Evolutionary conservation across 2,329 filamentous ascomycete genomes (phyloP).

Genomic region (Blastomyces percursus): DNA sequence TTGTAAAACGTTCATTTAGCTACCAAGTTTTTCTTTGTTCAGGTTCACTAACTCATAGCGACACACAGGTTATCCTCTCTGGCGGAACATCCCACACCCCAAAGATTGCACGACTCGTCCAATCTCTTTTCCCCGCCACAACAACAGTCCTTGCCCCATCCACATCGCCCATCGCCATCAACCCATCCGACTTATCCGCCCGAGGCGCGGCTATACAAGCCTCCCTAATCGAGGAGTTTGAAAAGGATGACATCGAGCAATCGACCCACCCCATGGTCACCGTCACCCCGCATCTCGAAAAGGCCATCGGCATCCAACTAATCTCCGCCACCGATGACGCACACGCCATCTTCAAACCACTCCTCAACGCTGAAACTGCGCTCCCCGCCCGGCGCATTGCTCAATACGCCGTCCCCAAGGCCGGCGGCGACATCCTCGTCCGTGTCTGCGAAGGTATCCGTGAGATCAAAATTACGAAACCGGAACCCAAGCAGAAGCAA

Average conservation of each 20-base stretch:
- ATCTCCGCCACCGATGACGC: slow-evolving; percentile 34
- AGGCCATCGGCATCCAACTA: slow-evolving; percentile 77
- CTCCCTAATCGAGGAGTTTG: slow-evolving; percentile 87
- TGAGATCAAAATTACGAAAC: slow-evolving; percentile 88
- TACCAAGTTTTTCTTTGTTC: too few species aligned
- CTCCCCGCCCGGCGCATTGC: slow-evolving; percentile 79
- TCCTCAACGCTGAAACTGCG: slow-evolving; percentile 77
- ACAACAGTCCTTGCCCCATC: slow-evolving; percentile 74
- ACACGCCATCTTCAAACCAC: slow-evolving; percentile 62
- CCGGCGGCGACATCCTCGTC: slow-evolving; percentile 78
- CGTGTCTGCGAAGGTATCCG: slow-evolving; percentile 79
- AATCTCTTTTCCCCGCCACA: slow-evolving; percentile 65
- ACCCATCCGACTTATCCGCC: slow-evolving; percentile 81
- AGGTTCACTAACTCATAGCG: slow-evolving; percentile 7
- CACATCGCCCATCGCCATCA: slow-evolving; percentile 66
- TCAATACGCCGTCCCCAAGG: slow-evolving; percentile 62
- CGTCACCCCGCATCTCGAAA: slow-evolving; percentile 77
- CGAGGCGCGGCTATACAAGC: slow-evolving; percentile 93
- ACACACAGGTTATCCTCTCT: slow-evolving; percentile 63
- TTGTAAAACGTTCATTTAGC: background rate
- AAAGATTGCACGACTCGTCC: slow-evolving; percentile 74
- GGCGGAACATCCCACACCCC: slow-evolving; percentile 90
- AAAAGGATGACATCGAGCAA: slow-evolving; percentile 86
- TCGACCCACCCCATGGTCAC: slow-evolving; percentile 92
- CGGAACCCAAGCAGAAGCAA: slow-evolving; percentile 55